Percentiles rank a stretch among this genome's conserved stretches.
Evolutionary conservation across 345 rosid species (phyloP).

Genomic region (Passiflora organensis): DNA sequence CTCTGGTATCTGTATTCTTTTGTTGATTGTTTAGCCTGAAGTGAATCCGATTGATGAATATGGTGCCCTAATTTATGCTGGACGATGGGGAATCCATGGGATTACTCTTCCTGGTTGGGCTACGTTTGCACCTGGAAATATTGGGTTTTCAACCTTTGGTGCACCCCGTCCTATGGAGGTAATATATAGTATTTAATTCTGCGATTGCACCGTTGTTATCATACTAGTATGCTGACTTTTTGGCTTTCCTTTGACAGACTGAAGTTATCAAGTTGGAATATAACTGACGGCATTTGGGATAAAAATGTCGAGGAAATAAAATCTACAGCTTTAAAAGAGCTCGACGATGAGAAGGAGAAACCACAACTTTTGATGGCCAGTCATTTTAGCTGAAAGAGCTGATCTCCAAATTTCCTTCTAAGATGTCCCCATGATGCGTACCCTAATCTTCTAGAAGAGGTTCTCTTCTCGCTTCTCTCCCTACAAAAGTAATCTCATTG

Average conservation of each 20-base stretch:
- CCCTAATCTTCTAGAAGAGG: too few species aligned
- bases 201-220: too few species aligned
- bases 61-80: slow-evolving; percentile 84
- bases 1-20: slow-evolving; percentile 11
- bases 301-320: slow-evolving; percentile 63
- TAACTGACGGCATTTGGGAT: slow-evolving; percentile 75
- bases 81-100: slow-evolving; percentile 92
- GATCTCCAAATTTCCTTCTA: too few species aligned
- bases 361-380: slow-evolving; percentile 84
- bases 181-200: too few species aligned
- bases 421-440: too few species aligned
- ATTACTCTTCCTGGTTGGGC: slow-evolving; percentile 84
- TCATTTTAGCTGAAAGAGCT: slow-evolving; percentile 65
- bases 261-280: slow-evolving; percentile 84
- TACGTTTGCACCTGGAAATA: slow-evolving; percentile 95
- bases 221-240: background rate
- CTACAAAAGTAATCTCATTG: too few species aligned
- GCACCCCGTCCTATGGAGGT: slow-evolving; percentile 91
- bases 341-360: slow-evolving; percentile 63
- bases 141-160: slow-evolving; percentile 87
- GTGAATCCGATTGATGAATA: slow-evolving; percentile 74
- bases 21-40: slow-evolving; percentile 39
- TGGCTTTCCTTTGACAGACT: slow-evolving; percentile 45
- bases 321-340: slow-evolving; percentile 51
- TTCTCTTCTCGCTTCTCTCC: too few species aligned